Percentiles rank a stretch among this genome's conserved stretches.
These are phyloP conservation scores for Rhodofomes roseus DNA, from an alignment of 1,284 basidiomycete genomes.

Conservation along the genomic window DNA sequence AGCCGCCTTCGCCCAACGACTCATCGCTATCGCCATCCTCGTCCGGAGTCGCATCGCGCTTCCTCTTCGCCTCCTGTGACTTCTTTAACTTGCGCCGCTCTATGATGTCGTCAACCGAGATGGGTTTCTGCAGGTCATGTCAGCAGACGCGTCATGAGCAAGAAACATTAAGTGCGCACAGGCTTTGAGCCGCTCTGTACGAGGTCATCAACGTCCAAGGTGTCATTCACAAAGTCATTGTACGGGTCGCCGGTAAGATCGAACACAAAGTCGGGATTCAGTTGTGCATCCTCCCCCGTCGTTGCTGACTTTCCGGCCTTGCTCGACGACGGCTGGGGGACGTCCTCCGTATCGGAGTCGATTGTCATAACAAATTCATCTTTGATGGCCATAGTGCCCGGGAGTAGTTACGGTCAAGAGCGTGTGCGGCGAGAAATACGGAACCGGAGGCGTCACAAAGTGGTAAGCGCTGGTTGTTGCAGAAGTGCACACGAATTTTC, in stretches of 20 bases:
- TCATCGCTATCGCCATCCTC: constrained; percentile 28
- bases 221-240: constrained; percentile 43
- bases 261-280: constrained; percentile 83
- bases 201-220: constrained; percentile 42
- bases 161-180: constrained; percentile 39
- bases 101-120: constrained; percentile 93
- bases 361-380: constrained; percentile 80
- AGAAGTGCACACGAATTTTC: background rate
- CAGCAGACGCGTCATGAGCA: background rate
- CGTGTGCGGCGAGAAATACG: background rate
- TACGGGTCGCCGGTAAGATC: constrained; percentile 75
- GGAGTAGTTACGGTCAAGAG: background rate
- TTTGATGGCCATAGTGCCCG: constrained; percentile 16
- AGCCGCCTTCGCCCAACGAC: constrained; percentile 12
- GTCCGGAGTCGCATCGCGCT: constrained; percentile 39
- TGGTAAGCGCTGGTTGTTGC: background rate
- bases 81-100: constrained; percentile 52
- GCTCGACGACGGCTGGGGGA: constrained; percentile 18
- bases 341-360: constrained; percentile 71
- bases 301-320: constrained; percentile 16
- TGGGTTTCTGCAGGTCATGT: constrained; percentile 50
- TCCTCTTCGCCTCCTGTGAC: constrained; percentile 49
- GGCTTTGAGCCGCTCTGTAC: constrained; percentile 62
- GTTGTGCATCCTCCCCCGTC: constrained; percentile 53
- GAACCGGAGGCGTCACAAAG: background rate